phyloP scores from a whole-genome alignment of 163 green algal genomes.

The Volvox carteri region DNA sequence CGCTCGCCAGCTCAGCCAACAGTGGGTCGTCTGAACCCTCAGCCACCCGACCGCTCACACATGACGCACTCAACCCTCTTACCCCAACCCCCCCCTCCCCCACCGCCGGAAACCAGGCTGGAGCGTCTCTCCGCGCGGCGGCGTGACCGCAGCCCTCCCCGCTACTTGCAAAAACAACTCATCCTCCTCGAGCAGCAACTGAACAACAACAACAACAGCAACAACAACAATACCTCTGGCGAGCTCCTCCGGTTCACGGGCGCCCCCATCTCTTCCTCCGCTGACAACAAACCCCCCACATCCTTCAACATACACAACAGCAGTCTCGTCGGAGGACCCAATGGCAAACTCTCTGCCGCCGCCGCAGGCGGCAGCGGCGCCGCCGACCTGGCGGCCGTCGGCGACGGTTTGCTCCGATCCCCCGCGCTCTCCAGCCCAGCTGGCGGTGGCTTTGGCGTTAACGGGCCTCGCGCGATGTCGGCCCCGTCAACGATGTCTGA shows the following conservation, averaged over 20 bases:
- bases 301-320: background rate
- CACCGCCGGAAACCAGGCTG: background rate
- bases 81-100: no score
- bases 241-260: background rate
- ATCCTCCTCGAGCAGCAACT: no score
- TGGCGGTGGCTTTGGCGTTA: background rate
- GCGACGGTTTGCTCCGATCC: conserved; percentile 7
- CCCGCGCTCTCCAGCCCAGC: background rate
- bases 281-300: no score
- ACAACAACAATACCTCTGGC: background rate
- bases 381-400: background rate
- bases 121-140: conserved; percentile 37
- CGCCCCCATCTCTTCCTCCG: background rate
- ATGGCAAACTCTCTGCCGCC: background rate
- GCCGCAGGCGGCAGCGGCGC: background rate
- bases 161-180: background rate
- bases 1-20: no score
- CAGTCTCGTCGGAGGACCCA: background rate
- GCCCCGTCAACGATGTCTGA: background rate
- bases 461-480: background rate
- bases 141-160: conserved; percentile 14
- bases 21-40: no score
- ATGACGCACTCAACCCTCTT: no score
- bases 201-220: background rate
- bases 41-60: no score